Evolutionary conservation across 2,329 filamentous ascomycete genomes (phyloP).

Genomic region (Myriosclerotinia duriaeana): DNA sequence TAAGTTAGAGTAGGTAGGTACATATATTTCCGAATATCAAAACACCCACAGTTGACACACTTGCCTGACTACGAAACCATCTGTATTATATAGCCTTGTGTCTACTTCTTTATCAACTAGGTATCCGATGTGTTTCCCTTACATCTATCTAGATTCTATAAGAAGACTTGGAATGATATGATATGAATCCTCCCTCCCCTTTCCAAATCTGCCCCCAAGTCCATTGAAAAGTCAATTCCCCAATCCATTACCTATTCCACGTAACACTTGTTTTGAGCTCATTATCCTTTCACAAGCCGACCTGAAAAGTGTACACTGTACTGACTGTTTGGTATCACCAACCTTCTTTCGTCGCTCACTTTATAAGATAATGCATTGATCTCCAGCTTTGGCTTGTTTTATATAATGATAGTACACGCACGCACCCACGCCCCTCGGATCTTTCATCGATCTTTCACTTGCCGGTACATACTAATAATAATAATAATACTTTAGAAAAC

Average conservation of each 20-base stretch:
- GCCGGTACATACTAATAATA: too few species aligned
- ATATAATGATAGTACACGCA: conserved; percentile 12
- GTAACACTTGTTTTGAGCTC: conserved; percentile 7
- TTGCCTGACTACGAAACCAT: too few species aligned
- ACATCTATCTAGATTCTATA: too few species aligned
- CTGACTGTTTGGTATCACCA: background rate
- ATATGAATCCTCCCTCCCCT: too few species aligned
- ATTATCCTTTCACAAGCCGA: background rate
- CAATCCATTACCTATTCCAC: background rate
- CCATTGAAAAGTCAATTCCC: background rate
- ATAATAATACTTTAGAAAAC: too few species aligned
- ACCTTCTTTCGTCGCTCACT: background rate
- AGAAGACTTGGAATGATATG: too few species aligned
- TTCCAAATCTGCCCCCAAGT: too few species aligned
- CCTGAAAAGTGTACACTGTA: background rate
- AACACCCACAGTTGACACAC: too few species aligned
- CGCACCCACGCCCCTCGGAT: background rate
- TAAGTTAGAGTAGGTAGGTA: too few species aligned
- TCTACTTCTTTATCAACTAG: too few species aligned
- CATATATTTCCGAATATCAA: conserved; percentile 14
- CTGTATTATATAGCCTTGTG: too few species aligned
- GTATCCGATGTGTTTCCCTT: too few species aligned
- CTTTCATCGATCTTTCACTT: background rate
- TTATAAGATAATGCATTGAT: conserved; percentile 20
- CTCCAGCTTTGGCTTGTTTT: conserved; percentile 18